Evolutionary conservation across 805 yeast species (phyloP).

Genomic region (Pichia insulana): DNA sequence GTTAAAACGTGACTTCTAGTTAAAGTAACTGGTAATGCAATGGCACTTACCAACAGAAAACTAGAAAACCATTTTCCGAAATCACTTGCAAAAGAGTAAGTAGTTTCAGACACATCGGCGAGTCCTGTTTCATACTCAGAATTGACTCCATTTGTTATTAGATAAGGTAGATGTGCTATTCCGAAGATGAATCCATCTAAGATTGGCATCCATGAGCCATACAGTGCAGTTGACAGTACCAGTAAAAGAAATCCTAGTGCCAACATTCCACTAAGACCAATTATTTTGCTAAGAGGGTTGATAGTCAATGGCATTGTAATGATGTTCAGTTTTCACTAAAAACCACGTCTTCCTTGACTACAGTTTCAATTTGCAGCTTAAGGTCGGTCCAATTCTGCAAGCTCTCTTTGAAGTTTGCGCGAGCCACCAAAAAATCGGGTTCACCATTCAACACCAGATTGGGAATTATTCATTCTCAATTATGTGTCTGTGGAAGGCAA

Average conservation of each 20-base stretch:
- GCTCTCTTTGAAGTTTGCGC: too few species aligned
- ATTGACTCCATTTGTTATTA: slow-evolving; percentile 42
- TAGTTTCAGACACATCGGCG: slow-evolving; percentile 44
- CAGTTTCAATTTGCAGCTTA: too few species aligned
- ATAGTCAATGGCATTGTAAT: slow-evolving; percentile 7
- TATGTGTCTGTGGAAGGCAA: neutral
- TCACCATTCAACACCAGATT: too few species aligned
- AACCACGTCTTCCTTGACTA: too few species aligned
- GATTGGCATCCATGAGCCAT: slow-evolving; percentile 87
- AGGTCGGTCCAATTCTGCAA: too few species aligned
- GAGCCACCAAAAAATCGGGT: too few species aligned
- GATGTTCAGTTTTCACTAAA: neutral
- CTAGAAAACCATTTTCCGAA: slow-evolving; percentile 76
- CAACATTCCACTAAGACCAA: slow-evolving; percentile 64
- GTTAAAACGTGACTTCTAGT: slow-evolving; percentile 69
- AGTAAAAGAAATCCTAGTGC: slow-evolving; percentile 87
- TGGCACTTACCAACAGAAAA: slow-evolving; percentile 64
- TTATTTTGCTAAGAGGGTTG: slow-evolving; percentile 69
- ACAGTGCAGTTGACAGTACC: slow-evolving; percentile 79
- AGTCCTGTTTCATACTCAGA: slow-evolving; percentile 38
- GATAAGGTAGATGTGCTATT: slow-evolving; percentile 65
- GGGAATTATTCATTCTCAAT: too few species aligned
- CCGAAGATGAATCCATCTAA: slow-evolving; percentile 55
- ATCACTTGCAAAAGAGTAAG: slow-evolving; percentile 48
- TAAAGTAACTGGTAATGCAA: slow-evolving; percentile 64